A percentile compares a stretch with the other conserved stretches of the same genome.
Evolutionary conservation across 352 stramenopile species (phyloP).

Genomic region (Globisporangium nagaii): DNA sequence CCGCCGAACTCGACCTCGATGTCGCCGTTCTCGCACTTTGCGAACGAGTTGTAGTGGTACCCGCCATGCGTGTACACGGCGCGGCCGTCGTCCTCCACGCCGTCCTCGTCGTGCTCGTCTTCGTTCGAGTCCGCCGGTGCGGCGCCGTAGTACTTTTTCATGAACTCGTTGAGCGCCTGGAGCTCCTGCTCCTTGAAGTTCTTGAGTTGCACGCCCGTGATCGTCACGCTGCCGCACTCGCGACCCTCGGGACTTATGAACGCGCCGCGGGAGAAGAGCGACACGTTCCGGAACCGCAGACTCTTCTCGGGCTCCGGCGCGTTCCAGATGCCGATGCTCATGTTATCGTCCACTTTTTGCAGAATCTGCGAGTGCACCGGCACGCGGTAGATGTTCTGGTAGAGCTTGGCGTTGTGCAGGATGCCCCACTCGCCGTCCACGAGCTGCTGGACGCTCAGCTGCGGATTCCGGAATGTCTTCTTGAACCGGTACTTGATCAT

Average conservation of each 20-base stretch:
- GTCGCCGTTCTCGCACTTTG: not conserved
- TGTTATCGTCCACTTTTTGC: not conserved
- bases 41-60: no score
- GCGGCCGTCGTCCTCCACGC: not conserved
- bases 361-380: slow-evolving; percentile 3
- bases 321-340: slow-evolving; percentile 7
- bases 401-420: not conserved
- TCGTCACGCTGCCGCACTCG: not conserved
- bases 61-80: no score
- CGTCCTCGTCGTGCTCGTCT: not conserved
- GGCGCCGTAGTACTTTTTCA: no score
- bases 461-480: slow-evolving; percentile 1
- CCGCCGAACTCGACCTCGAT: slow-evolving; percentile 2
- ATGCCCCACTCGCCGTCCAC: slow-evolving; percentile 1
- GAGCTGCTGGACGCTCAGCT: not conserved
- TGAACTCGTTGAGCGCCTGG: not conserved
- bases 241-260: not conserved
- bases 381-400: slow-evolving; percentile 2
- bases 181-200: not conserved
- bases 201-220: not conserved
- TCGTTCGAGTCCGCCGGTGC: no score
- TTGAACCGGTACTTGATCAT: slow-evolving; percentile 5
- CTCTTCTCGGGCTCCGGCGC: not conserved
- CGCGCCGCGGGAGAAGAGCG: not conserved
- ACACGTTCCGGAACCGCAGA: not conserved